These are phyloP conservation scores for Plasmodium berghei DNA, from an alignment of 169 alveolate genomes.

Conservation along the genomic window DNA sequence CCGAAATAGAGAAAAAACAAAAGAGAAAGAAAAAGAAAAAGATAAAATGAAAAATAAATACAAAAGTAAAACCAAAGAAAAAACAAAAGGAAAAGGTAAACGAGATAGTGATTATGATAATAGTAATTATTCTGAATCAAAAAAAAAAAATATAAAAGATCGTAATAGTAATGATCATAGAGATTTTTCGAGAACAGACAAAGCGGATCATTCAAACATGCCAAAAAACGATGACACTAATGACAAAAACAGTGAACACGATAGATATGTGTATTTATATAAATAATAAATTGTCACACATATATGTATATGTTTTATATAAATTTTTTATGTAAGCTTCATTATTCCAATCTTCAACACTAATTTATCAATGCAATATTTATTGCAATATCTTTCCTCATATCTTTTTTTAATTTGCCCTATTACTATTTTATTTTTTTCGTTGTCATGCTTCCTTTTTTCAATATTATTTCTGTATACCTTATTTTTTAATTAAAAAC, in stretches of 20 bases:
- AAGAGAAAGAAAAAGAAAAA: conserved; percentile 4
- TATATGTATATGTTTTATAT: not conserved
- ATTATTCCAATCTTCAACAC: not conserved
- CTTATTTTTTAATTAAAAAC: too few species aligned
- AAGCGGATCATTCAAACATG: conserved; percentile 12
- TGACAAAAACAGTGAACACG: conserved; percentile 23
- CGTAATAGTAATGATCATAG: conserved; percentile 17
- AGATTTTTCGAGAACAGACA: conserved; percentile 41
- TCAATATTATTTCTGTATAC: not conserved
- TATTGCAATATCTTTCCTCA: not conserved
- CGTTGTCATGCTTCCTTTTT: not conserved
- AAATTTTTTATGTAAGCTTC: not conserved
- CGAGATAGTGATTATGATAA: conserved; percentile 31
- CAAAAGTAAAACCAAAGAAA: conserved; percentile 17
- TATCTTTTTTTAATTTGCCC: too few species aligned
- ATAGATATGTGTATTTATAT: conserved; percentile 34
- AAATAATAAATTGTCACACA: not conserved
- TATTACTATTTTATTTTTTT: not conserved
- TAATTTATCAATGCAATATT: conserved; percentile 1
- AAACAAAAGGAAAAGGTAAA: conserved; percentile 16
- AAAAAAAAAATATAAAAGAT: conserved; percentile 35
- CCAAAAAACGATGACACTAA: conserved; percentile 35
- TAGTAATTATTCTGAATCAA: conserved; percentile 49
- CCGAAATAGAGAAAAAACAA: not conserved
- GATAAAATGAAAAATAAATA: conserved; percentile 25